phyloP scores from a whole-genome alignment of 2,329 filamentous ascomycete genomes.

The Magnaporthiopsis poae region DNA sequence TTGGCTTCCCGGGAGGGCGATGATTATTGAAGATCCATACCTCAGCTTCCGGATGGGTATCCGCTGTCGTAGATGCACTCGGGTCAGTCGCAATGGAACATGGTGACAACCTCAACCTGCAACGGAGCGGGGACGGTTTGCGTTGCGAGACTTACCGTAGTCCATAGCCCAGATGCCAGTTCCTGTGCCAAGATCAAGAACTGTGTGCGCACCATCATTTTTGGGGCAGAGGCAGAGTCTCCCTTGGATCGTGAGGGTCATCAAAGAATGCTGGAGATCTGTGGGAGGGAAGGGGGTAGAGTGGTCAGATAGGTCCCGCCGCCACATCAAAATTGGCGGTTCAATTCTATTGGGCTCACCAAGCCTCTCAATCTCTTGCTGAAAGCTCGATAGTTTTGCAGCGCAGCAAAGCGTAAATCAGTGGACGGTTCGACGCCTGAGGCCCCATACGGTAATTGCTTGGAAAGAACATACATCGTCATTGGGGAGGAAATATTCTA shows the following conservation, averaged over 20 bases:
- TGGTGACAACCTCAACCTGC: not conserved
- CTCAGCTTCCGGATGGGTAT: constrained; percentile 15
- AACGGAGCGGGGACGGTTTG: not conserved
- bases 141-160: constrained; percentile 10
- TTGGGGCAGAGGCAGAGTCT: constrained; percentile 14
- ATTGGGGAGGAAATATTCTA: constrained; percentile 17
- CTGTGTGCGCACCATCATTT: constrained; percentile 13
- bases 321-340: not conserved
- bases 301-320: not conserved
- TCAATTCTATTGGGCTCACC: constrained; percentile 9
- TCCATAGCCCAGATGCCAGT: constrained; percentile 19
- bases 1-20: not conserved
- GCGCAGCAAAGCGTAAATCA: not conserved
- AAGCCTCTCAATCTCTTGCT: constrained; percentile 15
- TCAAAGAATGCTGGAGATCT: constrained; percentile 16
- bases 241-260: constrained; percentile 14
- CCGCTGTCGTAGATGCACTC: constrained; percentile 9
- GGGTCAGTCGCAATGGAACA: not conserved
- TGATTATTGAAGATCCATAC: not conserved
- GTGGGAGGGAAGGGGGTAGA: not conserved
- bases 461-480: constrained; percentile 12
- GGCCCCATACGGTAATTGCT: no score
- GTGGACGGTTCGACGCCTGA: no score
- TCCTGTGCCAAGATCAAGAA: constrained; percentile 16
- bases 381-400: not conserved